Percentiles rank a stretch among this genome's conserved stretches.
These are phyloP conservation scores for Lizonia empirigonia DNA, from an alignment of 2,329 filamentous ascomycete species.

Conservation along the genomic window DNA sequence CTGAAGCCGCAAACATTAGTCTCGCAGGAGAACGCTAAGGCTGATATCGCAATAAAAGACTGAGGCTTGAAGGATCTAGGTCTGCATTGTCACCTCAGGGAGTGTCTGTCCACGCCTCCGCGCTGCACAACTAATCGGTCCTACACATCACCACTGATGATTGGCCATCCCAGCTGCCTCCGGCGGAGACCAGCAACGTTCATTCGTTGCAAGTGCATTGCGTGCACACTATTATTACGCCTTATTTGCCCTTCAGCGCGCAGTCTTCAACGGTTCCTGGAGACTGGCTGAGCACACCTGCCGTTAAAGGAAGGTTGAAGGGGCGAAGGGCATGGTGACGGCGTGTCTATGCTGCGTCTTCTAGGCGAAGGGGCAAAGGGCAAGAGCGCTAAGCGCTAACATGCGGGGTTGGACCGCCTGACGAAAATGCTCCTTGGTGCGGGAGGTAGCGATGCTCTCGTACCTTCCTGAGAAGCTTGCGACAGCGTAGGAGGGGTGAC, in stretches of 20 bases:
- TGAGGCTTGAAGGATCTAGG: too few species aligned
- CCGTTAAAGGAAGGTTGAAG: constrained; percentile 15
- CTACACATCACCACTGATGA: constrained; percentile 14
- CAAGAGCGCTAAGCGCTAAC: background rate
- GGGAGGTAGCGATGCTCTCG: background rate
- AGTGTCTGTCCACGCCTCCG: background rate
- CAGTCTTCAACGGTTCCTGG: constrained; percentile 13
- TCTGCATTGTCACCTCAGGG: background rate
- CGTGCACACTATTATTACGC: constrained; percentile 8
- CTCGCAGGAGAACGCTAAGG: too few species aligned
- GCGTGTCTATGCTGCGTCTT: constrained; percentile 14
- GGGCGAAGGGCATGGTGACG: background rate
- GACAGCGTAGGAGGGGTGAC: background rate
- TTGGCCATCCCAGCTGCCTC: constrained; percentile 8
- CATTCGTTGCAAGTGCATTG: constrained; percentile 7
- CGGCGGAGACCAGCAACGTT: constrained; percentile 3
- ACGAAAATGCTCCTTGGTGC: background rate
- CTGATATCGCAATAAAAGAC: too few species aligned
- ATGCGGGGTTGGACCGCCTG: constrained; percentile 2
- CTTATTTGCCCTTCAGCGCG: constrained; percentile 10
- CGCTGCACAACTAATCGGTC: constrained; percentile 16
- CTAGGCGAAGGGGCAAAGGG: background rate
- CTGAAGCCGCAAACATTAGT: background rate
- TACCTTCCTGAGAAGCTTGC: background rate
- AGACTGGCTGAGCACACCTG: constrained; percentile 8